Evolutionary conservation across 2,329 filamentous ascomycete species (phyloP), one percentile per base, ranked within the genome.

Genomic region (Emergomyces pasteurianus): DNA sequence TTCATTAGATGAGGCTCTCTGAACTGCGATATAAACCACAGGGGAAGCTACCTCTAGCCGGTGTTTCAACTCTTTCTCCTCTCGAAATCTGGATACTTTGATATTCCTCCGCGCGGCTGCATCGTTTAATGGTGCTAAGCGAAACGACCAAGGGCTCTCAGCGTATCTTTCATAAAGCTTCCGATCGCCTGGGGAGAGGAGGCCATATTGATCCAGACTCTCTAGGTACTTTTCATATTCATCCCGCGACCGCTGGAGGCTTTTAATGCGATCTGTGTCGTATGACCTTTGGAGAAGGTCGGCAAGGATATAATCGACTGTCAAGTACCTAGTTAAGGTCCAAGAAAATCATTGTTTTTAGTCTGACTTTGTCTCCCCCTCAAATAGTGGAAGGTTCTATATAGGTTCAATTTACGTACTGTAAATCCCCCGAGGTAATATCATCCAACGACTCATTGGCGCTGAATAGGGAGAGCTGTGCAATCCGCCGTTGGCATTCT

Each of bases 381-480:
- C 3, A n/a, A 31, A n/a, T 14, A 34, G 49, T 7, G 34, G 36
- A 58, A 58, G 42, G 47, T 47, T n/a, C 8, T 46, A 14, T 8
- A 14, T 14, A 49, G 21, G 14, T 54, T 42, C 18, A 23, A 40
- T 46, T 53, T 53, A 47, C 74, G 62, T 78, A 95, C 76, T 90
- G 90, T 38, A 99, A 77, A 69, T 95, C 87, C n/a, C 82, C 81
- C 1, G 92, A 95, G 16, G 89, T 80, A 38, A 96, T 78, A 75
- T 99, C 94, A 63, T 99, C 94, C 46, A 92, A 75, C 0, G 83
- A 82, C 74, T 99, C 94, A 74, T 99, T 99, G 42, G 86, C 81
- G 67, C 90, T 96, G 81, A 97, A 97, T 59, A 99, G 79, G 0
- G 89, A 87, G 31, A 94, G 79, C 62, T 84, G 81, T 65, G 84